Base-by-base conservation (phyloP, 495 filamentous ascomycete genomes). In the Penicillium salamii region DNA sequence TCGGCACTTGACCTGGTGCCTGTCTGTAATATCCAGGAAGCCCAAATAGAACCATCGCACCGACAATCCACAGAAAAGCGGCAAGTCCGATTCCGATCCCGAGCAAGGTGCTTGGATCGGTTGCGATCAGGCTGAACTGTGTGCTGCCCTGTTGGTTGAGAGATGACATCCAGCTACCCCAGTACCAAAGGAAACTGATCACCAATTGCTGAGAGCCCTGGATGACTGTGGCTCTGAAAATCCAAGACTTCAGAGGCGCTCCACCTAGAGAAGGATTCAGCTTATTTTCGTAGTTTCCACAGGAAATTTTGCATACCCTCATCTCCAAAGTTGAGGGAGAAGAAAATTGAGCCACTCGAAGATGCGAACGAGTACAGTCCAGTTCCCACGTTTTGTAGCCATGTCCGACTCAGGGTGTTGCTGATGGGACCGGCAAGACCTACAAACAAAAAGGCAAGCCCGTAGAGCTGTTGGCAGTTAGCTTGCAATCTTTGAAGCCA, bases 131-230 rank as follows among this genome's bases (percentile, higher is more conserved):
- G 18, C 65, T 71, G 20, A 42, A 46, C 20, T 41, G 34, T 12
- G 46, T 51, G 13, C 49, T 49, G 7, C 57, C 52, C 20, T 57
- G 53, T 52, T 49, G 49, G 48, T 39, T 47, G 46, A 61, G 6
- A 60, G 58, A 33, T 42, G 65, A 66, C 14, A 77, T 52, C 20
- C 69, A 58, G 35, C 66, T 71, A 18, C 83, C 83, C 83, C 83
- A 86, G 65, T 76, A 84, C 82, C 81, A 87, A 20, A 87, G 75
- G 14, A 67, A 71, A 6, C 76, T 74, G 54, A 79, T 74, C 64
- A 83, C 84, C 39, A 85, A 66, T 46, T 85, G 81, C 49, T 85
- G 82, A 13, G 78, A 77, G 19, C 83, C 83, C 60, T 84, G 78
- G 47, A 86, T 79, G 33, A 77, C 57, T 51, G 78, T 78, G 35